A percentile compares a stretch with the other conserved stretches of the same genome.
phyloP scores from a whole-genome alignment of 805 yeast genomes.

The Metschnikowia koreensis region DNA sequence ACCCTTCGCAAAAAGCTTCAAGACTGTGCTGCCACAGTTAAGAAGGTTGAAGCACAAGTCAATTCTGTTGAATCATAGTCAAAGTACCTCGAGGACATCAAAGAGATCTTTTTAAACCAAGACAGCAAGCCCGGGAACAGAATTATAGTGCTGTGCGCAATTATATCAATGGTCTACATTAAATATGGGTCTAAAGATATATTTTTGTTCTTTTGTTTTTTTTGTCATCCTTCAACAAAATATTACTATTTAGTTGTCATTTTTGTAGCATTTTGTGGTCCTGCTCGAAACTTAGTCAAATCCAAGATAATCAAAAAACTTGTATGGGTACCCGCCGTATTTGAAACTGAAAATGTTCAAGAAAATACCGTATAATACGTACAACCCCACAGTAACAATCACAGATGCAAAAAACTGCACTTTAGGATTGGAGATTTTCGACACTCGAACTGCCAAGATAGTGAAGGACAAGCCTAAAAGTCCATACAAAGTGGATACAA shows the following conservation, averaged over 20 bases:
- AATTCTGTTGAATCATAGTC: not conserved
- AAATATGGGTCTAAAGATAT: not conserved
- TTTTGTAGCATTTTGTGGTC: not conserved
- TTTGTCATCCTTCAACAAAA: not conserved
- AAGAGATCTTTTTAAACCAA: no score
- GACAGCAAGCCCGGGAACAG: no score
- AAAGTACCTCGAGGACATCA: not conserved
- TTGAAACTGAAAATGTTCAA: slow-evolving; percentile 68
- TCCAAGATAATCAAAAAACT: slow-evolving; percentile 36
- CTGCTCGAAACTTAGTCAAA: not conserved
- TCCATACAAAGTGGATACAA: slow-evolving; percentile 73
- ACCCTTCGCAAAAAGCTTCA: slow-evolving; percentile 33
- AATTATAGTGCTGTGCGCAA: not conserved
- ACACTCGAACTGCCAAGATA: slow-evolving; percentile 56
- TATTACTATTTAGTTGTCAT: no score
- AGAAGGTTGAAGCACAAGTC: slow-evolving; percentile 37
- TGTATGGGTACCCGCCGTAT: slow-evolving; percentile 74
- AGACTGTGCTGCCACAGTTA: slow-evolving; percentile 28
- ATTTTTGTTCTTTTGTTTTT: not conserved
- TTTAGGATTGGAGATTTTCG: slow-evolving; percentile 43
- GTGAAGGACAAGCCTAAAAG: slow-evolving; percentile 59
- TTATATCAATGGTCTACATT: not conserved
- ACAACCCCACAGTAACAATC: slow-evolving; percentile 43
- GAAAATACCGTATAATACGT: slow-evolving; percentile 60
- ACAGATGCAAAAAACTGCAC: slow-evolving; percentile 50